Base-by-base conservation (phyloP, 176 grass and related monocot genomes). In the Paspalum vaginatum region DNA sequence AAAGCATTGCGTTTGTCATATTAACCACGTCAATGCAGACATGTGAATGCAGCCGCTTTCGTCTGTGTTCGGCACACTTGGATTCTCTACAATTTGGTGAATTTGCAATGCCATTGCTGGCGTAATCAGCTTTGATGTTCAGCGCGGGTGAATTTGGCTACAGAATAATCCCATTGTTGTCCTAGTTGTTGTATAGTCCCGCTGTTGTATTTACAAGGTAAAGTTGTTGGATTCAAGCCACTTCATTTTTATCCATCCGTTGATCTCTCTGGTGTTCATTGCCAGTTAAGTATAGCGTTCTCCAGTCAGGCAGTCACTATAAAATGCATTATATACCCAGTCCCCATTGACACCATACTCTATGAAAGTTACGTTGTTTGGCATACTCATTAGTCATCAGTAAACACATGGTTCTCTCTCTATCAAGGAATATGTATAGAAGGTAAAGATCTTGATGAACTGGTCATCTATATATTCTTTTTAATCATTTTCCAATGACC, bases 1-100 rank as follows among this genome's bases (percentile, higher is more conserved):
- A 49, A 51, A 89, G 52, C 63, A 45, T 76, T 70, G 26, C 47
- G 3, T 64, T 89, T 81, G 64, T 77, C 87, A 81, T 71, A 64
- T 80, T 76, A 21, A 79, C 14, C 21, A 41, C 38, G 49, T 55
- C 77, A 79, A 56, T 68, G 44, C 41, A 41, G 46, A 81, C 77
- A 76, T 5, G 39, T 38, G 20, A 84, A 84, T 76, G 14, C 11
- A 20, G 45, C 27, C 6, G 0, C 44, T 69, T 80, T 84, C 70
- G 47, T 61, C 12, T 61, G 43, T 24, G 12, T 21, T 49, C 20
- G 3, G 58, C 16, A 32, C 24, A 9, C 11, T 18, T 40, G 16
- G 52, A 61, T 61, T 75, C 38, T 44, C 20, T 43, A 53, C 14
- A 68, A 64, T 39, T 83, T 51, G 55, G 4, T 49, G 26, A 40